Evolutionary conservation across 768 basidiomycete species (phyloP).

Genomic region (Tulasnella sp.): DNA sequence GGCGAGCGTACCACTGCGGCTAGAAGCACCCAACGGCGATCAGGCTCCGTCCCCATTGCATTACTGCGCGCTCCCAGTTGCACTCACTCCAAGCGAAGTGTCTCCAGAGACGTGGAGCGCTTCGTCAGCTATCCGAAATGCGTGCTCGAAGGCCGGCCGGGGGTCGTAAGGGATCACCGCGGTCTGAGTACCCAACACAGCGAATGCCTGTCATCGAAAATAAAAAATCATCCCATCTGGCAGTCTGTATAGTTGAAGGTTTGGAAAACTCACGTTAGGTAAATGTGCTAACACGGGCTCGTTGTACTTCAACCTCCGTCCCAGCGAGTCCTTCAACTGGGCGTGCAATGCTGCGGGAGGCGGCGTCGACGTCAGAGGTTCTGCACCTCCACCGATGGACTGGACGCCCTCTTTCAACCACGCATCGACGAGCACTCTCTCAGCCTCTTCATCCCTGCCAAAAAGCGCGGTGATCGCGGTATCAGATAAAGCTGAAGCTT

Average conservation of each 20-base stretch:
- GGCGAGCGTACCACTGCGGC: slow-evolving; percentile 69
- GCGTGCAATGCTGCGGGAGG: slow-evolving; percentile 32
- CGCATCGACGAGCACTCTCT: slow-evolving; percentile 60
- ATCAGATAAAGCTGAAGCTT: slow-evolving; percentile 63
- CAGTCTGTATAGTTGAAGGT: background rate
- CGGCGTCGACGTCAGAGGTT: background rate
- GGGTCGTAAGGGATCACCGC: slow-evolving; percentile 51
- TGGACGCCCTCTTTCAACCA: slow-evolving; percentile 67
- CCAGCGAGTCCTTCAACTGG: slow-evolving; percentile 51
- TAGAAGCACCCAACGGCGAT: slow-evolving; percentile 36
- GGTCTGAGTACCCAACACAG: slow-evolving; percentile 52
- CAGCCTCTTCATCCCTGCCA: slow-evolving; percentile 63
- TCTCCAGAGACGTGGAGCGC: slow-evolving; percentile 62
- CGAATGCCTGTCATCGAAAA: slow-evolving; percentile 63
- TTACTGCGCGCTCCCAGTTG: background rate
- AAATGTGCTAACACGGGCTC: slow-evolving; percentile 61
- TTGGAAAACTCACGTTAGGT: slow-evolving; percentile 53
- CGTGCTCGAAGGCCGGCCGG: slow-evolving; percentile 58
- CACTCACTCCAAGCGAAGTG: slow-evolving; percentile 54
- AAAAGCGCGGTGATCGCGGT: slow-evolving; percentile 68
- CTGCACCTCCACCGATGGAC: slow-evolving; percentile 43
- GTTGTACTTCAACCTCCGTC: slow-evolving; percentile 59
- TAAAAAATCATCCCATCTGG: background rate
- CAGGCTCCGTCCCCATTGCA: slow-evolving; percentile 10
- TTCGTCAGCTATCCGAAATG: slow-evolving; percentile 59